Percentiles rank a stretch among this genome's conserved stretches.
Evolutionary conservation across 495 filamentous ascomycete species (phyloP).

Genomic region (Bacidia rubella): DNA sequence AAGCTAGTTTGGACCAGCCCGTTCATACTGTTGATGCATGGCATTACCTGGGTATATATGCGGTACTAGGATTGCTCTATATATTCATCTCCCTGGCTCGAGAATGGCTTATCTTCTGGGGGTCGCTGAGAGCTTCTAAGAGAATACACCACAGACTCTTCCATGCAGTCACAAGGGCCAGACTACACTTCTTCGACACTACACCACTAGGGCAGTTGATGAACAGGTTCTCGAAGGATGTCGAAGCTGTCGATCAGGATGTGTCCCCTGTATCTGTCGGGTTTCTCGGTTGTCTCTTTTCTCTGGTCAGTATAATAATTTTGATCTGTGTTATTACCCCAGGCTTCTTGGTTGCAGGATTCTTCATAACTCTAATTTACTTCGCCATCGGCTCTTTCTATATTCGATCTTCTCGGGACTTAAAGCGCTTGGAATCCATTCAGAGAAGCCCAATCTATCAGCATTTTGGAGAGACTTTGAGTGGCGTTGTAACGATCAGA

Average conservation of each 20-base stretch:
- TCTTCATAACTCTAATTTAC: slow-evolving; percentile 78
- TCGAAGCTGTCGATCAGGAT: slow-evolving; percentile 92
- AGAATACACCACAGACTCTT: slow-evolving; percentile 72
- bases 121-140: slow-evolving; percentile 78
- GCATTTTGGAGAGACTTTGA: slow-evolving; percentile 93
- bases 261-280: slow-evolving; percentile 81
- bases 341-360: slow-evolving; percentile 72
- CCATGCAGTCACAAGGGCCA: slow-evolving; percentile 67
- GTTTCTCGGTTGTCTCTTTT: slow-evolving; percentile 53
- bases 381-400: slow-evolving; percentile 77
- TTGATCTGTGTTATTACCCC: slow-evolving; percentile 91
- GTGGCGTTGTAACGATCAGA: slow-evolving; percentile 92
- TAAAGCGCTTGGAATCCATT: slow-evolving; percentile 90
- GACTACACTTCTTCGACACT: slow-evolving; percentile 95
- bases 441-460: slow-evolving; percentile 93
- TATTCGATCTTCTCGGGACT: slow-evolving; percentile 75
- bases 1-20: slow-evolving; percentile 14
- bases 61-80: slow-evolving; percentile 59
- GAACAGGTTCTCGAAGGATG: slow-evolving; percentile 97
- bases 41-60: slow-evolving; percentile 80
- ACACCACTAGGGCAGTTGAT: slow-evolving; percentile 94
- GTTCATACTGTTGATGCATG: slow-evolving; percentile 52
- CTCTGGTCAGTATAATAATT: slow-evolving; percentile 75
- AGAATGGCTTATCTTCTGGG: slow-evolving; percentile 82
- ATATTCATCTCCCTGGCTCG: slow-evolving; percentile 61